Evolutionary conservation across 805 yeast genomes (phyloP), one percentile per base, ranked within the genome.

Genomic region (Starmerella etchellsii): DNA sequence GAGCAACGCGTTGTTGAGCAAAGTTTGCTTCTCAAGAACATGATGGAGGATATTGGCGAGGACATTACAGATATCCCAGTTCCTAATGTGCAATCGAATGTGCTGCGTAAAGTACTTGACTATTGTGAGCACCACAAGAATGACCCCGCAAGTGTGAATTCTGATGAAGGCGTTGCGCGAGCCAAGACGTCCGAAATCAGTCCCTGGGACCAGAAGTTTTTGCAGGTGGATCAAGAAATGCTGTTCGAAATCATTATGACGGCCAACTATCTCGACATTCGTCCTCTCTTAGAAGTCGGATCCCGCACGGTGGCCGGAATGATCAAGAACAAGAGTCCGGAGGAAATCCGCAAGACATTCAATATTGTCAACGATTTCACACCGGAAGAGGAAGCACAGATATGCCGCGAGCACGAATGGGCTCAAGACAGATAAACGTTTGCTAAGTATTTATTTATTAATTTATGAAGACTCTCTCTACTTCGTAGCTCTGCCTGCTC

Each of bases 131-230:
- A 88, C 60, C 95, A 88, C 67, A 81, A 78, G 60, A 57, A 63
- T 40, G 85, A 82, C 57, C 54, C 59, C 35, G 81, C 82, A 16
- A 84, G 77, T 47, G 46, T 78, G 40, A 83, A 75, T 43, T 95
- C 83, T 48, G 58, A 54, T 21, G 58, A 54, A 34, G 53, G 54
- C 21, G 44, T 52, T 32, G 87, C 80, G 40, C 94, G 83, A 51
- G 59, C 61, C 38, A 82, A 81, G 57, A 71, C 88, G n/a, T 84
- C 85, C 2, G 95, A 94, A 3, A 84, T 88, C 38, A 88, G 81
- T 47, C 85, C 85, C 35, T 88, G 97, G 97, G 97, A 88, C 63
- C 81, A 82, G 60, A 83, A 81, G 60, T 88, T 87, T 60, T 71
- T 88, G 53, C 81, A 82, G 57, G 95, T 88, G 29, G 97, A 88